phyloP scores from a whole-genome alignment of 768 basidiomycete genomes.

The Tylopilus cervinicoccineus region DNA sequence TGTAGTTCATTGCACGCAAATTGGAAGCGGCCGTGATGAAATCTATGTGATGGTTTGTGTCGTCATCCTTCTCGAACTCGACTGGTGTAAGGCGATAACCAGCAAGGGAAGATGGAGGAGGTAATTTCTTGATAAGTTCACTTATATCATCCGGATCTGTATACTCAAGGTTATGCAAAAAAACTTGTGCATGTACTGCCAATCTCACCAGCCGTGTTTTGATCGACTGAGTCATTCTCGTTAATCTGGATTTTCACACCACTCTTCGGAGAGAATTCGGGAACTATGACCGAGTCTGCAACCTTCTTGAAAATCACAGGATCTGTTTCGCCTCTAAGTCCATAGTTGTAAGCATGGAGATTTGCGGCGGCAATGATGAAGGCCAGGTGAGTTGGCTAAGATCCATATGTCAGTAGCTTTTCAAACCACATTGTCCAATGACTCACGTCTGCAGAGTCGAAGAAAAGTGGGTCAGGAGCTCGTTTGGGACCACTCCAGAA shows the following conservation, averaged over 20 bases:
- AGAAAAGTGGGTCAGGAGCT: conserved; percentile 86
- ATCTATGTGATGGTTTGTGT: conserved; percentile 96
- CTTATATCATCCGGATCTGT: conserved; percentile 49
- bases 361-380: conserved; percentile 95
- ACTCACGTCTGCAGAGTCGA: conserved; percentile 84
- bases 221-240: conserved; percentile 84
- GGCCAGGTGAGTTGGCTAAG: conserved; percentile 75
- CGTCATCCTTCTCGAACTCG: conserved; percentile 99
- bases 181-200: background rate
- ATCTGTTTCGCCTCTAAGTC: conserved; percentile 86
- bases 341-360: conserved; percentile 97
- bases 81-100: conserved; percentile 96
- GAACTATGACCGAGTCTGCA: conserved; percentile 77
- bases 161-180: conserved; percentile 5
- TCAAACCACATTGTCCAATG: background rate
- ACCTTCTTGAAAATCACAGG: conserved; percentile 76
- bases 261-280: conserved; percentile 89
- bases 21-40: conserved; percentile 98
- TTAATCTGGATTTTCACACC: conserved; percentile 92
- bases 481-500: conserved; percentile 99
- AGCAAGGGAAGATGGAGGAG: conserved; percentile 85
- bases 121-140: conserved; percentile 64
- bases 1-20: conserved; percentile 93
- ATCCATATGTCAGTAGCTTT: conserved; percentile 10
- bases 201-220: conserved; percentile 33